These are phyloP conservation scores for Aspergillus sparsus DNA, from an alignment of 495 filamentous ascomycete species.

Conservation along the genomic window DNA sequence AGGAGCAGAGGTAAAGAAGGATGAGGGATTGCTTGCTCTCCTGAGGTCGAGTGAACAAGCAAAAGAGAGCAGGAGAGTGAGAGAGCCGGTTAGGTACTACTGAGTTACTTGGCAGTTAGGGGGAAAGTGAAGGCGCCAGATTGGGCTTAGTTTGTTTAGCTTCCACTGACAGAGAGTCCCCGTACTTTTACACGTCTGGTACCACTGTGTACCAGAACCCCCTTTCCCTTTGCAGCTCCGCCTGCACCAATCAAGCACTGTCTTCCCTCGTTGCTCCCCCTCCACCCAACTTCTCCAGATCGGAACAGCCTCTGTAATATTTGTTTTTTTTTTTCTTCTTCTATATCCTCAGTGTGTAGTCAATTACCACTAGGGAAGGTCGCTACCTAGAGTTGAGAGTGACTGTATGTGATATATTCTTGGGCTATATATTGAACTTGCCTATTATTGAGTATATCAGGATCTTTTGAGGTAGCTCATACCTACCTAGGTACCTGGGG, in stretches of 20 bases:
- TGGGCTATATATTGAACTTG: not conserved
- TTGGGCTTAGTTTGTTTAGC: conserved; percentile 19
- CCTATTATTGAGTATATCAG: too few relatives aligned
- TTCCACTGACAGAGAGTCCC: not conserved
- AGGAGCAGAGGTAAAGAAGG: conserved; percentile 18
- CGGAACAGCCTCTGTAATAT: conserved; percentile 11
- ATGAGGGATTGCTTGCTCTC: conserved; percentile 23
- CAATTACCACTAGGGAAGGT: not conserved
- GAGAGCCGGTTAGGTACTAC: conserved; percentile 8
- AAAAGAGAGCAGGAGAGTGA: conserved; percentile 26
- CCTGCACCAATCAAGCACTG: conserved; percentile 10
- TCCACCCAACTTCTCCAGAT: conserved; percentile 13
- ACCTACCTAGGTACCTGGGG: not conserved
- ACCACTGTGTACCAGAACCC: conserved; percentile 14
- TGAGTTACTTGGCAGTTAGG: conserved; percentile 23
- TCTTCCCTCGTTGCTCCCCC: not conserved
- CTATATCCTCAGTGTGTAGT: conserved; percentile 1
- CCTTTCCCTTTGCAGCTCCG: conserved; percentile 20
- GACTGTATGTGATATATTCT: not conserved
- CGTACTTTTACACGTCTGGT: conserved; percentile 9
- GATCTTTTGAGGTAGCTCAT: too few relatives aligned
- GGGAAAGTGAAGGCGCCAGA: conserved; percentile 18
- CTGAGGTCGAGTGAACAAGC: conserved; percentile 29
- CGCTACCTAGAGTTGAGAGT: not conserved
- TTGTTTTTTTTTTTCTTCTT: too few relatives aligned